Conservation (phyloP, 2,329 filamentous ascomycete species). For the Aureobasidium subglaciale region DNA sequence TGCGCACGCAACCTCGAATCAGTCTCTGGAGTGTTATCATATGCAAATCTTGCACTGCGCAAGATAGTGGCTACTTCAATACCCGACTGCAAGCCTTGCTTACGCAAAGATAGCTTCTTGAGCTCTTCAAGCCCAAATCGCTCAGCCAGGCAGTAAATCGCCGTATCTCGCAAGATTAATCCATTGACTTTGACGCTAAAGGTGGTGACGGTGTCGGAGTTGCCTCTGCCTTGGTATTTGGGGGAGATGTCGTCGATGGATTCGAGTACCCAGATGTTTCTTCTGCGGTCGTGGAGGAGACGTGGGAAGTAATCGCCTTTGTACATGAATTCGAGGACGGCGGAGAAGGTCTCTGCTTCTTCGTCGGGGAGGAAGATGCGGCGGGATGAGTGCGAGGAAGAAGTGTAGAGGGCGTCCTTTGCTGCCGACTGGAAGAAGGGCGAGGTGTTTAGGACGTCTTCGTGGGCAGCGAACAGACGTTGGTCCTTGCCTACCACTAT, state of each 20-base stretch:
- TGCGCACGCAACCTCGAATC: conserved; percentile 91
- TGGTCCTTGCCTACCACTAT: conserved; percentile 76
- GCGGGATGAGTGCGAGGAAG: conserved; percentile 58
- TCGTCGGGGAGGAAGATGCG: conserved; percentile 70
- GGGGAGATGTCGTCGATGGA: conserved; percentile 26
- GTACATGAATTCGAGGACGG: conserved; percentile 92
- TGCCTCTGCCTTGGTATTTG: conserved; percentile 45
- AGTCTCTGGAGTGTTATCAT: conserved; percentile 87
- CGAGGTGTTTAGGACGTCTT: conserved; percentile 81
- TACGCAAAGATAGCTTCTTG: conserved; percentile 83
- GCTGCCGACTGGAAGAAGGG: conserved; percentile 58
- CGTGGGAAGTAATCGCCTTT: conserved; percentile 93
- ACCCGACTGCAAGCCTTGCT: conserved; percentile 88
- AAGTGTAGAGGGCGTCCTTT: conserved; percentile 16
- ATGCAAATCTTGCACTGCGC: conserved; percentile 87
- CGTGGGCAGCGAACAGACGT: conserved; percentile 88
- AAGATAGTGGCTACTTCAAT: conserved; percentile 90
- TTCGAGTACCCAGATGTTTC: conserved; percentile 85
- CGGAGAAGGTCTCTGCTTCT: conserved; percentile 89
- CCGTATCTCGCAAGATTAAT: conserved; percentile 81
- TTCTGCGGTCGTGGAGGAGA: conserved; percentile 77
- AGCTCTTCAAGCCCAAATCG: conserved; percentile 87
- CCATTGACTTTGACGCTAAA: conserved; percentile 63
- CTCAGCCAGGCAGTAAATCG: conserved; percentile 88
- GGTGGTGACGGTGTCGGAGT: conserved; percentile 64